Conservation (phyloP, 2,329 filamentous ascomycete genomes). For the Stylonectria norvegica region DNA sequence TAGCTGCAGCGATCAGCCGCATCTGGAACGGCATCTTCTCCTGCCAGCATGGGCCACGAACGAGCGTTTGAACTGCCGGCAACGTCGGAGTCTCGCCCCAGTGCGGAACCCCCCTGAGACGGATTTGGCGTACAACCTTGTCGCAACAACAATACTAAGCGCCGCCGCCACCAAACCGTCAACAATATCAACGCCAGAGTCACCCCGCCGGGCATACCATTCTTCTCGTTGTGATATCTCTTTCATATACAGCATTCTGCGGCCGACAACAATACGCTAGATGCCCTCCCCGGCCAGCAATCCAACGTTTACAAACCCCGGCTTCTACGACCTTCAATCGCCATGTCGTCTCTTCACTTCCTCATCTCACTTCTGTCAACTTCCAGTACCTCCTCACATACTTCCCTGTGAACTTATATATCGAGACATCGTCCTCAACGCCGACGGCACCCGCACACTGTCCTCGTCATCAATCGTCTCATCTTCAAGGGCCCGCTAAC, state of each 20-base stretch:
- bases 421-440: not conserved
- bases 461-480: not conserved
- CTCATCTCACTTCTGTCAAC: not conserved
- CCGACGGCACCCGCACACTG: not conserved
- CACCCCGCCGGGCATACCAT: slow-evolving; percentile 15
- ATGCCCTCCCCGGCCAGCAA: slow-evolving; percentile 14
- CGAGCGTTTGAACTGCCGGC: not conserved
- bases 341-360: slow-evolving; percentile 9
- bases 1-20: not conserved
- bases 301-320: slow-evolving; percentile 8
- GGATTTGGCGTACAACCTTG: slow-evolving; percentile 2
- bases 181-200: slow-evolving; percentile 33
- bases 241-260: slow-evolving; percentile 21
- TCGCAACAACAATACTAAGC: slow-evolving; percentile 33
- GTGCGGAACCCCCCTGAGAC: not conserved
- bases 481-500: not conserved
- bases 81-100: not conserved
- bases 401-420: not conserved
- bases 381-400: no score
- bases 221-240: slow-evolving; percentile 16
- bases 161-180: slow-evolving; percentile 25
- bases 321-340: slow-evolving; percentile 16
- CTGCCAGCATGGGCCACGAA: not conserved
- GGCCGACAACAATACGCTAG: slow-evolving; percentile 19
- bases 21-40: not conserved